Percentiles rank a stretch among this genome's conserved stretches.
These are phyloP conservation scores for Yarrowia divulgata DNA, from an alignment of 805 yeast species.

Conservation along the genomic window DNA sequence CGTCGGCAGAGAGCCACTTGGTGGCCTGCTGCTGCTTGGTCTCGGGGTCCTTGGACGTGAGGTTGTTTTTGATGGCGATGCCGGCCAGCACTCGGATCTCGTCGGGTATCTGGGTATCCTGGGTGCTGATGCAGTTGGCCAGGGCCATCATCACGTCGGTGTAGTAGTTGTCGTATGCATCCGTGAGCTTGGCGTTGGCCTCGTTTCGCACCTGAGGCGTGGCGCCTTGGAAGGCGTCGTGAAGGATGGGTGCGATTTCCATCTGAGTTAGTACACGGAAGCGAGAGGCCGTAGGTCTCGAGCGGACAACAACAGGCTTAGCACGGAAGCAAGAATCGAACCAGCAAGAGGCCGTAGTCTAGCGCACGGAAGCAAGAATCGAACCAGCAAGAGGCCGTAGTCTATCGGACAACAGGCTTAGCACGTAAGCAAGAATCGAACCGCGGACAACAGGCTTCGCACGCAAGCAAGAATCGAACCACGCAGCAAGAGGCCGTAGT, in stretches of 20 bases:
- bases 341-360: no score
- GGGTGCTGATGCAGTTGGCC: slow-evolving; percentile 74
- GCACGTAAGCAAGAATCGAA: no score
- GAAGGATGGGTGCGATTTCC: slow-evolving; percentile 75
- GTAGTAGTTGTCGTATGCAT: slow-evolving; percentile 77
- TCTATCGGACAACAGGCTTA: no score
- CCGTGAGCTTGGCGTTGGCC: slow-evolving; percentile 79
- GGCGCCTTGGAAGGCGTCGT: slow-evolving; percentile 72
- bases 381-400: no score
- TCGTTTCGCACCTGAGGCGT: slow-evolving; percentile 60
- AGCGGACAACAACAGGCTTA: no score
- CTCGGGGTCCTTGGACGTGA: slow-evolving; percentile 78
- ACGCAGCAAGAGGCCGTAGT: no score
- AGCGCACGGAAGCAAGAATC: no score
- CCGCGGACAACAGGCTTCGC: no score
- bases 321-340: no score
- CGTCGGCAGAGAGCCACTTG: slow-evolving; percentile 75
- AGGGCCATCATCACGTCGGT: slow-evolving; percentile 72
- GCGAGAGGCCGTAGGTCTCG: no score
- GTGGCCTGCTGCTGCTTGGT: slow-evolving; percentile 65
- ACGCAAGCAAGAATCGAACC: no score
- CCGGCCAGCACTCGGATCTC: slow-evolving; percentile 95
- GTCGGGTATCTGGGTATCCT: slow-evolving; percentile 56
- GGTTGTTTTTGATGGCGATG: slow-evolving; percentile 82
- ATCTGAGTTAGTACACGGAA: slow-evolving; percentile 40